A percentile compares a stretch with the other conserved stretches of the same genome.
These are phyloP conservation scores for Pisolithus thermaeus DNA, from an alignment of 1,284 basidiomycete species.

Conservation along the genomic window DNA sequence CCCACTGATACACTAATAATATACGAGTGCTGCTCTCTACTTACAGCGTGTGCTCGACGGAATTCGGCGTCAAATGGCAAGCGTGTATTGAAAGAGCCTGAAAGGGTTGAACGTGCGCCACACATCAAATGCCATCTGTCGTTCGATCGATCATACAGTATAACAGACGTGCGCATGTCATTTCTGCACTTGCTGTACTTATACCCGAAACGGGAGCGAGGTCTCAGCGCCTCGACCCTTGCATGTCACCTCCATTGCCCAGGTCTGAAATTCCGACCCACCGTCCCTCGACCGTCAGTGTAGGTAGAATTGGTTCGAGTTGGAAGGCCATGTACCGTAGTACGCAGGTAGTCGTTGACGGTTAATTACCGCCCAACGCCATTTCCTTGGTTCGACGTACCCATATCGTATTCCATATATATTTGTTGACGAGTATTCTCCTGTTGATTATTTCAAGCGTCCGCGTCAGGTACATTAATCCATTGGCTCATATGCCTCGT, in stretches of 20 bases:
- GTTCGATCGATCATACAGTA: conserved; percentile 3
- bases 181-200: not conserved
- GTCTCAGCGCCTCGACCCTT: not conserved
- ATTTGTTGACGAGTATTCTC: too few relatives aligned
- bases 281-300: not conserved
- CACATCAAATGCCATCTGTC: conserved; percentile 3
- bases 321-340: not conserved
- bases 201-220: not conserved
- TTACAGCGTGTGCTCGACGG: too few relatives aligned
- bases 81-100: not conserved
- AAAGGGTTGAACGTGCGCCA: not conserved
- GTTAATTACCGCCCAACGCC: not conserved
- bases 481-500: not conserved
- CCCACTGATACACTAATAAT: too few relatives aligned
- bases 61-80: too few relatives aligned
- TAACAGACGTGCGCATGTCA: not conserved
- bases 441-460: not conserved
- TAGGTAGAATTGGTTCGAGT: too few relatives aligned
- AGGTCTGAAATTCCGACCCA: not conserved
- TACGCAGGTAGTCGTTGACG: not conserved
- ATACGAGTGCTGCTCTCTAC: too few relatives aligned
- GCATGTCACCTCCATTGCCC: not conserved
- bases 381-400: not conserved
- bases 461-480: not conserved
- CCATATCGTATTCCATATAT: not conserved